A percentile compares a stretch with the other conserved stretches of the same genome.
phyloP scores from a whole-genome alignment of 106 monocot genomes.

The Allium fistulosum region DNA sequence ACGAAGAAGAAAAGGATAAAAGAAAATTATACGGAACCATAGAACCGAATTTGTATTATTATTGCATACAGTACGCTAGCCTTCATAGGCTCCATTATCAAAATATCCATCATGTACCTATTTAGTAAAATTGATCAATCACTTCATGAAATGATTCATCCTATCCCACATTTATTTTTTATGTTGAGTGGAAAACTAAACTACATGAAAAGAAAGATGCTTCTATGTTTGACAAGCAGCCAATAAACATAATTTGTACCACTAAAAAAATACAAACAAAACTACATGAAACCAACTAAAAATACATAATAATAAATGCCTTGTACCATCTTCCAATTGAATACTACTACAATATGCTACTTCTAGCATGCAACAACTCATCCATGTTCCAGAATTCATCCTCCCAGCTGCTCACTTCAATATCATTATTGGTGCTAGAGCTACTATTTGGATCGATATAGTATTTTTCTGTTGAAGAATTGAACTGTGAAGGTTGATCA shows the following conservation, averaged over 20 bases:
- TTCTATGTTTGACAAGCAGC: background rate
- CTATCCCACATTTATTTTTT: background rate
- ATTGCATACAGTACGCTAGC: background rate
- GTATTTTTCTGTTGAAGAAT: background rate
- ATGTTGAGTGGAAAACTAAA: background rate
- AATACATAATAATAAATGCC: background rate
- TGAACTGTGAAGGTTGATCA: background rate
- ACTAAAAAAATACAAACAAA: background rate
- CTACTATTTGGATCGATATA: background rate
- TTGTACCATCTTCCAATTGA: background rate
- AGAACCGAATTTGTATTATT: background rate
- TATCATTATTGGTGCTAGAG: background rate
- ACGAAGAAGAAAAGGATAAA: background rate
- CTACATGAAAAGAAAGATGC: background rate
- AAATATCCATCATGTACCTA: background rate
- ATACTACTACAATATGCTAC: background rate
- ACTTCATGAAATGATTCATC: conserved; percentile 2
- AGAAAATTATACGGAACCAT: background rate
- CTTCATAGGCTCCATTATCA: background rate
- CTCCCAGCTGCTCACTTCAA: background rate
- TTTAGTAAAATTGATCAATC: background rate
- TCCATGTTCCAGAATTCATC: conserved; percentile 27
- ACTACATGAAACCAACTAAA: background rate
- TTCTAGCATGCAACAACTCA: conserved; percentile 26
- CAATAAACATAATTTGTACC: background rate